Evolutionary conservation across 2,329 filamentous ascomycete species (phyloP), one percentile per base, ranked within the genome.

Genomic region (Acephala macrosclerotiorum): DNA sequence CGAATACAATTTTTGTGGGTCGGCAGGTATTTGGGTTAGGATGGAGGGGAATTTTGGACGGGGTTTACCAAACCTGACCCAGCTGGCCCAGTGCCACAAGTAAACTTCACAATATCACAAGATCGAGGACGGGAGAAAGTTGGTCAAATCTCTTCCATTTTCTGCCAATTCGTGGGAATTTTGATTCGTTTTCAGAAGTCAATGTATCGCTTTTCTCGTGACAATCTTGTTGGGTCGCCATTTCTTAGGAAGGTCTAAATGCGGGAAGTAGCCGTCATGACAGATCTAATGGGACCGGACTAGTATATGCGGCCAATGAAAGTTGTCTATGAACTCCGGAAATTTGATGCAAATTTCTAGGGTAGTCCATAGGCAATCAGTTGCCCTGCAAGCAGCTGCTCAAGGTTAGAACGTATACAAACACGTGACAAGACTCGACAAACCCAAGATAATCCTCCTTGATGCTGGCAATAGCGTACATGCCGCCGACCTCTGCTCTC

Each of bases 381-480:
- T 69, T 71, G 12, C 66, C 72, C 70, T 73, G 71, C 38, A 74
- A 67, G 56, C 73, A 74, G 55, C 73, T 74, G 53, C 6, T 18
- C n/a, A 29, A 38, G 16, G n/a, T 68, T 61, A 71, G 47, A 36
- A 25, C 22, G 20, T 45, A 45, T 5, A 3, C 16, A 6, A 16
- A 20, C 35, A 36, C 12, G 16, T 14, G 25, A 25, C 18, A 14
- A 22, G 35, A 29, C 14, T 11, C 16, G 26, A 76, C 78, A 71
- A 83, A 90, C 89, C 89, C 89, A 47, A 91, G 83, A 75, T 89
- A 91, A 75, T 91, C 89, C 76, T 91, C 95, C 81, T 97, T 97
- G 82, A 99, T 97, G 72, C 93, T 98, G 67, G 94, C 96, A 78
- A 99, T 97, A 42, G 95, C 96, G 85, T 92, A 97, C 87, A 99